These are phyloP conservation scores for Metschnikowia sp. DNA, from an alignment of 805 yeast genomes.

Conservation along the genomic window DNA sequence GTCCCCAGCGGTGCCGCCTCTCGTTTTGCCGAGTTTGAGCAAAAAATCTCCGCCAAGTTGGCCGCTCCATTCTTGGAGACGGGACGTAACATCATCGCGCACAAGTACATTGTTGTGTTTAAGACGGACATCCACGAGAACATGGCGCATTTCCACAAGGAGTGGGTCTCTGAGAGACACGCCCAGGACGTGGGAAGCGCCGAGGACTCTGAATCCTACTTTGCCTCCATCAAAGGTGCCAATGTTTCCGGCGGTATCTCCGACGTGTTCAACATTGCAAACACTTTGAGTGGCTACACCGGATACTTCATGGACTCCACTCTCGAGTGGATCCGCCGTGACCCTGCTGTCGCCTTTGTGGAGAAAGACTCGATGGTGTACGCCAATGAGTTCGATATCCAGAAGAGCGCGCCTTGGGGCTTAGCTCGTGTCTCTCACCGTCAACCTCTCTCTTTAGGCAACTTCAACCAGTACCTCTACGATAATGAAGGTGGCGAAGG, in stretches of 20 bases:
- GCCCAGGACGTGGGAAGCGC: conserved; percentile 35
- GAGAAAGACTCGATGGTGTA: conserved; percentile 66
- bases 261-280: conserved; percentile 53
- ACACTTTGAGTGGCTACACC: conserved; percentile 69
- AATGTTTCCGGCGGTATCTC: conserved; percentile 14
- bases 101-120: conserved; percentile 83
- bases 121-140: conserved; percentile 58
- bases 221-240: conserved; percentile 11
- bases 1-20: conserved; percentile 5
- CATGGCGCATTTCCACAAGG: conserved; percentile 60
- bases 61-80: conserved; percentile 17
- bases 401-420: conserved; percentile 93
- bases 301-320: conserved; percentile 79
- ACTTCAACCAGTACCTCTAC: conserved; percentile 45
- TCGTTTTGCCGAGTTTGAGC: conserved; percentile 9
- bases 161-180: conserved; percentile 54
- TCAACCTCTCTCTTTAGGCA: conserved; percentile 61
- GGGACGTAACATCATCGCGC: conserved; percentile 47
- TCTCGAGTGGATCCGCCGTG: conserved; percentile 66
- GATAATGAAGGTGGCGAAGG: conserved; percentile 44
- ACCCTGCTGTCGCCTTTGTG: conserved; percentile 61
- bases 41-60: conserved; percentile 2
- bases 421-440: conserved; percentile 86
- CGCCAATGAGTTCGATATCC: conserved; percentile 60
- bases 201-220: conserved; percentile 21